Evolutionary conservation across 345 rosid species (phyloP), one percentile per base, ranked within the genome.

Genomic region (Murraya koenigii): DNA sequence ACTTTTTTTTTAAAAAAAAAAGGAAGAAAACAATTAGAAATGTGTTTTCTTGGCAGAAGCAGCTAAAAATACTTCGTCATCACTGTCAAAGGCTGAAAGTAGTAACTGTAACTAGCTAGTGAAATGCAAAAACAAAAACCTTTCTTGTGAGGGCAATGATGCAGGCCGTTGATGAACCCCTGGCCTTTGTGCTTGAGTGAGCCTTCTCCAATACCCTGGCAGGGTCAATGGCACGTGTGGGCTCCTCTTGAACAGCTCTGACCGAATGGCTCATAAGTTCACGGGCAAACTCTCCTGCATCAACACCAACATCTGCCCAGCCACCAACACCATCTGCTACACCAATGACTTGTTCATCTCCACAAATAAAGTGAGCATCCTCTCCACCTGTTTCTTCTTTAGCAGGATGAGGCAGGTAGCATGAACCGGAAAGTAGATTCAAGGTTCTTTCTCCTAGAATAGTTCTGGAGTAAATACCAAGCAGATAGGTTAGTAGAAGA

Each of bases 311-410:
- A 77, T 96, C 98, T 8, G 98, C 99, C 99, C 99, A 96, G 68
- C 99, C 99, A 35, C 99, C 99, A 69, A 94, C 99, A 19, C 99
- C 99, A 88, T 96, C 99, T 35, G 99, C 99, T 80, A 96, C 93
- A 69, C 99, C 99, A 49, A 96, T 83, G 62, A 89, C 95, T 82
- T 96, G 94, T 58, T 89, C 92, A 67, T 89, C 91, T 39, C 62
- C 77, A 75, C 97, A 91, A 71, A 96, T 91, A 74, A 96, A 96
- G 84, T 96, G 97, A 72, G 99, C 97, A 80, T 96, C 99, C 84
- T 96, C 99, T 74, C 99, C 99, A 22, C 98, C 98, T 49, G 90
- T 96, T 65, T 85, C 90, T 88, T 89, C 95, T 82, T 96, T 96
- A 74, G 90, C 95, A 68, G 98, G 99, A 87, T 96, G 99, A 2